A percentile compares a stretch with the other conserved stretches of the same genome.
These are phyloP conservation scores for Chrysosporium keratinophilum DNA, from an alignment of 2,329 filamentous ascomycete genomes.

Conservation along the genomic window DNA sequence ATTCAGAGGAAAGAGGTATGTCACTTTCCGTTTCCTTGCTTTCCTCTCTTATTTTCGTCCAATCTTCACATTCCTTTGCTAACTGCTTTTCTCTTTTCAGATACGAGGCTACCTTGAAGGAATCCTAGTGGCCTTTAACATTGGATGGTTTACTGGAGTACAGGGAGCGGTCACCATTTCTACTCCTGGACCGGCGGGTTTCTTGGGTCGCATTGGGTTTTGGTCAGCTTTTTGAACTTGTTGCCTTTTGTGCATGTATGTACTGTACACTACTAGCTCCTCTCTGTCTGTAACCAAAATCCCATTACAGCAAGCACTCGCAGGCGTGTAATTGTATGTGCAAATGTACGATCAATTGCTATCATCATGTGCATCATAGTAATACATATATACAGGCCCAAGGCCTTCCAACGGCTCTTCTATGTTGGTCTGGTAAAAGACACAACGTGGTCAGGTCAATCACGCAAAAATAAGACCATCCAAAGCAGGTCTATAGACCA, in stretches of 20 bases:
- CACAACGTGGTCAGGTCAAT: no score
- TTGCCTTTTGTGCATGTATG: neutral
- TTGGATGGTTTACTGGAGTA: neutral
- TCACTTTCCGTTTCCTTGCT: neutral
- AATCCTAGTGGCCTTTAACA: constrained; percentile 13
- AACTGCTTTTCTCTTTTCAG: constrained; percentile 18
- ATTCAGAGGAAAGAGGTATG: constrained; percentile 91
- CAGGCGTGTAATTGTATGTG: neutral
- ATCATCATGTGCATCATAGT: neutral
- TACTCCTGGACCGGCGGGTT: neutral
- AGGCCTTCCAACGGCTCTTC: no score
- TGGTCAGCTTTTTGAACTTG: neutral
- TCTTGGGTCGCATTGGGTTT: constrained; percentile 1
- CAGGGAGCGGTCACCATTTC: neutral
- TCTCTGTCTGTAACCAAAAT: constrained; percentile 2
- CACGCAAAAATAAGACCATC: no score
- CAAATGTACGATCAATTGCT: neutral
- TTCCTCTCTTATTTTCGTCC: neutral
- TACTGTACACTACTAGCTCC: constrained; percentile 9
- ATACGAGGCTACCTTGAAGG: constrained; percentile 33
- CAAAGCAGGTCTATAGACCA: no score
- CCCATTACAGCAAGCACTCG: neutral
- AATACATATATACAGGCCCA: constrained; percentile 1
- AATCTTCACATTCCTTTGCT: neutral
- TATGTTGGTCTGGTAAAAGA: no score